Evolutionary conservation across 257 asterid species (phyloP).

Genomic region (Cynanchum wilfordii): DNA sequence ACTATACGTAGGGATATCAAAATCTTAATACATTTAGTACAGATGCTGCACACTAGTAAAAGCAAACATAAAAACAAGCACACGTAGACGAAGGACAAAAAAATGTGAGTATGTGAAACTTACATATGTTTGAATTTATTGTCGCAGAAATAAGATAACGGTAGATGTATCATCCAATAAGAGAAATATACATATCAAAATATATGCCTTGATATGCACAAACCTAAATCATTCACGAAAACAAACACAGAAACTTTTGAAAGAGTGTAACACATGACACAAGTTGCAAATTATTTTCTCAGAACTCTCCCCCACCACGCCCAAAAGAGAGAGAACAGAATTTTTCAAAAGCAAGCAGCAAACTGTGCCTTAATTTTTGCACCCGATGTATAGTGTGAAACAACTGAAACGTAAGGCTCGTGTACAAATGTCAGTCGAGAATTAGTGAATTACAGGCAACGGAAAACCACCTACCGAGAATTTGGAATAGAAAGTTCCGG

Average conservation of each 20-base stretch:
- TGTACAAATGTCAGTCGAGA: neutral
- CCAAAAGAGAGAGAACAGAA: neutral
- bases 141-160: neutral
- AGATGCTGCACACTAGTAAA: neutral
- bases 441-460: neutral
- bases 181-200: too few species aligned
- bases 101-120: neutral
- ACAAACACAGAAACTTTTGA: neutral
- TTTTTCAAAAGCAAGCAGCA: neutral
- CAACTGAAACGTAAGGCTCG: neutral
- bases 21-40: neutral
- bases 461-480: neutral
- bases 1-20: neutral
- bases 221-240: neutral
- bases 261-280: neutral
- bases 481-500: neutral
- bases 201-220: neutral
- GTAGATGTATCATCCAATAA: too few species aligned
- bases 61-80: neutral
- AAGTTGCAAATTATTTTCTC: neutral
- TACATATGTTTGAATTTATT: neutral
- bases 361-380: neutral
- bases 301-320: neutral
- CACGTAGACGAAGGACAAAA: neutral
- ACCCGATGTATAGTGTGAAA: neutral